Base-by-base conservation (phyloP, 768 basidiomycete genomes). In the Pleurotus djamor region DNA sequence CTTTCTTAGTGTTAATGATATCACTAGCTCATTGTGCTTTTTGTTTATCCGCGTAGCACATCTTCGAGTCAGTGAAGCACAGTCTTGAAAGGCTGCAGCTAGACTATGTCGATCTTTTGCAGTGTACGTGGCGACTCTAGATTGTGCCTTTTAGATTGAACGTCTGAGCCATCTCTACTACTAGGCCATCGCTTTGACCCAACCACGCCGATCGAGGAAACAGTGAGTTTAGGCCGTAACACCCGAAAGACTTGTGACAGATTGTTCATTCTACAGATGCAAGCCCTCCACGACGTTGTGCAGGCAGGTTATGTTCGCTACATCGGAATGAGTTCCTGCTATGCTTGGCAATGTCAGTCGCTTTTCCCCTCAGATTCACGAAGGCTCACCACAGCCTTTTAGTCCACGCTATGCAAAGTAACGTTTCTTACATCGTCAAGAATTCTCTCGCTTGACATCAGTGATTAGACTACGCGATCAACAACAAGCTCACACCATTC, bases 41-140 rank as follows among this genome's bases (percentile, higher is more conserved):
- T 43, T 43, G 72, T 68, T 69, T 71, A 17, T 33, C 12, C 41
- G 21, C 57, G 21, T 48, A 85, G 78, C 76, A 80, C 63, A 86
- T 87, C 60, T 87, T 87, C 61, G 82, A 80, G 38, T 67, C 78
- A 0, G 72, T 81, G 21, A 77, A 79, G 61, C 66, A 71, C n/a
- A 77, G 78, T 33, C 68, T 87, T 54, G 69, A 83, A 66, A 73
- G 85, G 21, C 71, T 87, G 1, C 82, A 86, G 41, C 64, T 83
- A 17, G 85, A 86, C 55, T 84, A 85, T 59, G 74, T 87, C 64
- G 86, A 87, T 62, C 67, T 86, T 4, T 68, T 85, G 17, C 85
- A 86, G 68, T 81, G 82, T 71, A 67, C 67, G 71, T 61, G 16
- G 12, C 16, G 68, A n/a, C 21, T 36, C 36, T 14, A 34, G 14